phyloP scores from a whole-genome alignment of 345 rosid species.

The Cardamine occulta region DNA sequence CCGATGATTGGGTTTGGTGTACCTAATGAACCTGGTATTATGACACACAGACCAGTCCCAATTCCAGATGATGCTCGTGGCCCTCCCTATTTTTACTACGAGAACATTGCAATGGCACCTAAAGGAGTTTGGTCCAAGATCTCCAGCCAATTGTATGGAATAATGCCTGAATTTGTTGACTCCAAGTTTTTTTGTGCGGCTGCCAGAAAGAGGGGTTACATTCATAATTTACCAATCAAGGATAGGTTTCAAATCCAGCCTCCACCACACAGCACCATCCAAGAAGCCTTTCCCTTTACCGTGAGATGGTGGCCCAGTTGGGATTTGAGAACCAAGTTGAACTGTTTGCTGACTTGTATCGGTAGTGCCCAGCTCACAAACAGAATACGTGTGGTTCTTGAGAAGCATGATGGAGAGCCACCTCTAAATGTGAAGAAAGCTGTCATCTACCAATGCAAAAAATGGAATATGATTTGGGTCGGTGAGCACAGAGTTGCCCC shows the following conservation, averaged over 20 bases:
- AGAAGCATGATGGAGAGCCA: conserved; percentile 26
- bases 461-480: conserved; percentile 47
- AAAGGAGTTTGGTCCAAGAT: conserved; percentile 48
- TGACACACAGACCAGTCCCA: conserved; percentile 23
- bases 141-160: conserved; percentile 31
- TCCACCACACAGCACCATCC: conserved; percentile 27
- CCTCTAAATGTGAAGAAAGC: conserved; percentile 15
- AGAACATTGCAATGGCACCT: conserved; percentile 45
- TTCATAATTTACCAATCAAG: no score
- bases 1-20: conserved; percentile 50
- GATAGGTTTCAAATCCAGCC: conserved; percentile 37
- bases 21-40: conserved; percentile 21
- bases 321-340: conserved; percentile 50
- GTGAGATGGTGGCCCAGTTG: conserved; percentile 75
- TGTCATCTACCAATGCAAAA: conserved; percentile 28
- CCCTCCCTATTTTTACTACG: conserved; percentile 44
- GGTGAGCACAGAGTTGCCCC: conserved; percentile 48
- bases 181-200: conserved; percentile 26
- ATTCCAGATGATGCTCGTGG: conserved; percentile 30
- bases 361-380: conserved; percentile 35
- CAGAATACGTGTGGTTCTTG: conserved; percentile 31
- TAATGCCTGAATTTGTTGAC: conserved; percentile 47
- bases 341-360: conserved; percentile 21
- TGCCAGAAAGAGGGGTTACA: conserved; percentile 32
- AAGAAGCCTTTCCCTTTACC: conserved; percentile 33